phyloP scores from a whole-genome alignment of 2,329 filamentous ascomycete genomes.

The Chaetomiaceae sp. region DNA sequence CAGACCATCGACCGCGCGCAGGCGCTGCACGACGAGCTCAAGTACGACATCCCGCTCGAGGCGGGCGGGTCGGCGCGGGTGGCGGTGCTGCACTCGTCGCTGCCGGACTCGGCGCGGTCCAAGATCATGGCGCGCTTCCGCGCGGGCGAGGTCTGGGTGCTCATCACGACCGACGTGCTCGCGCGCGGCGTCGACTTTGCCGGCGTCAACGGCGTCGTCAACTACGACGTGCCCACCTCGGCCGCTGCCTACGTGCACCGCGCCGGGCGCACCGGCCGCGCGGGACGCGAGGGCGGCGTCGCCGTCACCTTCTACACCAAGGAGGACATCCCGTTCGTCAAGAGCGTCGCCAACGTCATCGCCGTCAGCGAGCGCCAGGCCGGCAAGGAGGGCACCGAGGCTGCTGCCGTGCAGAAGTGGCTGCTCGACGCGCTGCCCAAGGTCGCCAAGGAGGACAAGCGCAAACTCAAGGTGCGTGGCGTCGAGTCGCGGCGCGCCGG shows the following conservation, averaged over 20 bases:
- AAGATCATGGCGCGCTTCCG: constrained; percentile 86
- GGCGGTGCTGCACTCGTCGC: constrained; percentile 82
- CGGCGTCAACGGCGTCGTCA: constrained; percentile 92
- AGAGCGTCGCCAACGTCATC: constrained; percentile 90
- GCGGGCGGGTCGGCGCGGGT: constrained; percentile 81
- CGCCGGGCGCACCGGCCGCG: constrained; percentile 83
- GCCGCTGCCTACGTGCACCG: constrained; percentile 89
- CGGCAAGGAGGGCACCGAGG: constrained; percentile 45
- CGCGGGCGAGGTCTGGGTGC: constrained; percentile 87
- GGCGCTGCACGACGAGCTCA: constrained; percentile 81
- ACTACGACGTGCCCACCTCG: constrained; percentile 94
- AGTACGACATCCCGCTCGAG: constrained; percentile 87
- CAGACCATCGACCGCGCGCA: constrained; percentile 90
- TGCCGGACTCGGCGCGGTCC: constrained; percentile 70
- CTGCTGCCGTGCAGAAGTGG: constrained; percentile 69
- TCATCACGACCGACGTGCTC: constrained; percentile 92
- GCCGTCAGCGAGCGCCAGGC: constrained; percentile 71
- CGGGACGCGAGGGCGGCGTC: constrained; percentile 79
- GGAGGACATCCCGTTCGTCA: constrained; percentile 85
- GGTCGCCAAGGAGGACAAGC: constrained; percentile 76
- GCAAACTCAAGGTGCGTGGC: constrained; percentile 74
- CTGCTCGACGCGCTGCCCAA: constrained; percentile 81
- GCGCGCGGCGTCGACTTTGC: constrained; percentile 91
- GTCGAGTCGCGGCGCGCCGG: constrained; percentile 62
- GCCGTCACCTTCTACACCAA: constrained; percentile 94